A percentile compares a stretch with the other conserved stretches of the same genome.
Conservation (phyloP, 192 early-diverging fungal species). For the Backusella tarrabulga region DNA sequence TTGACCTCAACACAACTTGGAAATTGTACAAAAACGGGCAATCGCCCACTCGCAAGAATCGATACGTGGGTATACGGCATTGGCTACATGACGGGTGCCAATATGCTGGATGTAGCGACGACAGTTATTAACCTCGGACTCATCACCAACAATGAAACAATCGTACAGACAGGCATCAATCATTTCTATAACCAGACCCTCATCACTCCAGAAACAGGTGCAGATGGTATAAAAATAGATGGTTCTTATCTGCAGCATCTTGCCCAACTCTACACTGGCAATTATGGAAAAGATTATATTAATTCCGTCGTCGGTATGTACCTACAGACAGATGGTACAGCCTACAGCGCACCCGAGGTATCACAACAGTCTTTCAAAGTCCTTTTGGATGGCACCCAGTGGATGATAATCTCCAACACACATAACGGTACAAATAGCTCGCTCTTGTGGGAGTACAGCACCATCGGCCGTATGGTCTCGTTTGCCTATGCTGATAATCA, state of each 20-base stretch:
- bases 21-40: conserved; percentile 8
- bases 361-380: conserved; percentile 12
- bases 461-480: conserved; percentile 28
- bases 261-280: conserved; percentile 21
- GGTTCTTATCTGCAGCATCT: conserved; percentile 30
- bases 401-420: conserved; percentile 20
- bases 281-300: conserved; percentile 28
- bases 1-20: background rate
- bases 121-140: conserved; percentile 9
- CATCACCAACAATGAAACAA: conserved; percentile 22
- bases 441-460: conserved; percentile 21
- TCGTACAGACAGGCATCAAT: background rate
- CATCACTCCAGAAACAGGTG: background rate
- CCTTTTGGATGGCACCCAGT: conserved; percentile 24
- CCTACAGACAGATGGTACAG: conserved; percentile 10
- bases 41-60: background rate
- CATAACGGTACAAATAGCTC: background rate
- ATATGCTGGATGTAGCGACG: conserved; percentile 20
- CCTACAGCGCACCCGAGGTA: background rate
- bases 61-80: conserved; percentile 15
- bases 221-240: conserved; percentile 26
- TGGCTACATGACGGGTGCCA: conserved; percentile 23
- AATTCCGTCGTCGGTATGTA: conserved; percentile 14
- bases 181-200: conserved; percentile 17
- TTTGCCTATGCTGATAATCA: conserved; percentile 2